A percentile compares a stretch with the other conserved stretches of the same genome.
Conservation (phyloP, 2,329 filamentous ascomycete species). For the Stemphylium lycopersici region DNA sequence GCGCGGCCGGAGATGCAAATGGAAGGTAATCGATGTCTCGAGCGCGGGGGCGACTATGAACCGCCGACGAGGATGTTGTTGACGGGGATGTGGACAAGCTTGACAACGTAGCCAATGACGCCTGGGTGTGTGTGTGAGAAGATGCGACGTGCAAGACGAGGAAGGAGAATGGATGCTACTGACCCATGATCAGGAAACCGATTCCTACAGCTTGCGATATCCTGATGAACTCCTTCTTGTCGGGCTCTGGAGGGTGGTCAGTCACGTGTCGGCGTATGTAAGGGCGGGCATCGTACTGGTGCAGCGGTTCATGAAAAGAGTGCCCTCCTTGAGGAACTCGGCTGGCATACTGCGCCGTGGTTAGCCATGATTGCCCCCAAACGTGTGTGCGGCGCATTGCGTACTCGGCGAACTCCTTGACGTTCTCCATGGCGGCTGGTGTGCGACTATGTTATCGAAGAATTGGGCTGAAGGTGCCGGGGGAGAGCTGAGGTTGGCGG, state of each 20-base stretch:
- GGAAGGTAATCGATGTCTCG: constrained; percentile 16
- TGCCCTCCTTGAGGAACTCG: constrained; percentile 55
- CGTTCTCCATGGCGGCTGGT: constrained; percentile 65
- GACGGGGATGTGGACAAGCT: constrained; percentile 60
- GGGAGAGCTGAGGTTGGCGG: not conserved
- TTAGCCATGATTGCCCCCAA: constrained; percentile 23
- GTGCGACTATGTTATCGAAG: constrained; percentile 1
- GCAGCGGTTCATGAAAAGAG: constrained; percentile 58
- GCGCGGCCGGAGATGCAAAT: constrained; percentile 16
- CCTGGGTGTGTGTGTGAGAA: constrained; percentile 26
- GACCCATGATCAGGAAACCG: constrained; percentile 59
- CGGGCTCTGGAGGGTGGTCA: constrained; percentile 51
- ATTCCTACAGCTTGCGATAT: constrained; percentile 60
- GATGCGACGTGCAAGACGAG: not conserved
- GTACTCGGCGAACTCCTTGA: constrained; percentile 71
- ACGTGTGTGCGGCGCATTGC: constrained; percentile 9
- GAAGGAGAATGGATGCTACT: not conserved
- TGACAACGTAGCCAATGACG: constrained; percentile 60
- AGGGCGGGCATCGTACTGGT: constrained; percentile 42
- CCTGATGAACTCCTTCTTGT: constrained; percentile 50
- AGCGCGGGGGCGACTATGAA: constrained; percentile 34
- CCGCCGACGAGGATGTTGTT: constrained; percentile 60
- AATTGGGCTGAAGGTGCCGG: constrained; percentile 11
- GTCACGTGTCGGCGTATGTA: not conserved
- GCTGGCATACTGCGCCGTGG: constrained; percentile 42